Evolutionary conservation across 306 rosid species (phyloP).

Genomic region (Prunus kanzakura): DNA sequence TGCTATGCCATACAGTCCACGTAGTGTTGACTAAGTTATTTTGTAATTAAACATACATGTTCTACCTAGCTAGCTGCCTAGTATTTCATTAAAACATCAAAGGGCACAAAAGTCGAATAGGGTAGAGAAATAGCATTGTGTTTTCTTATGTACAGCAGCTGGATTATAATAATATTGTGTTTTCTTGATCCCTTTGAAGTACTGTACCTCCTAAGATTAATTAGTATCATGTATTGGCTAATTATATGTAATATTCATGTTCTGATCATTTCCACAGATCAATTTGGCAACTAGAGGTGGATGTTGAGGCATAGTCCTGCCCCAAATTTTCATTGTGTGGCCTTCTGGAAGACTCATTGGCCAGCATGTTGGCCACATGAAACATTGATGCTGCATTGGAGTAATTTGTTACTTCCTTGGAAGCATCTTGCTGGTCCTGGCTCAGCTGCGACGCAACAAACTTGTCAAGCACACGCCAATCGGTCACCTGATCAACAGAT

Average conservation of each 20-base stretch:
- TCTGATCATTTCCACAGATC: slow-evolving; percentile 68
- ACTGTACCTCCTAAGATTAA: slow-evolving; percentile 40
- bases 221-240: slow-evolving; percentile 39
- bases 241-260: background rate
- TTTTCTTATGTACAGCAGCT: slow-evolving; percentile 51
- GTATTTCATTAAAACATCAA: background rate
- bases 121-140: slow-evolving; percentile 16
- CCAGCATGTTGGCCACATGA: slow-evolving; percentile 40
- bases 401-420: slow-evolving; percentile 41
- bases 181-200: slow-evolving; percentile 3
- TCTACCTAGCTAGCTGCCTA: background rate
- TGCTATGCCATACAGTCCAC: background rate
- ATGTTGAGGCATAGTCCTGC: slow-evolving; percentile 52
- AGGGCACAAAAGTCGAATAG: slow-evolving; percentile 1
- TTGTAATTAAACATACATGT: background rate
- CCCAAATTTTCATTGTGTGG: slow-evolving; percentile 16
- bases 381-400: slow-evolving; percentile 38
- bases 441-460: slow-evolving; percentile 76
- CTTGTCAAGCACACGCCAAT: slow-evolving; percentile 80
- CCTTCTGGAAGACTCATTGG: slow-evolving; percentile 33
- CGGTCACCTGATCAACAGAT: slow-evolving; percentile 53
- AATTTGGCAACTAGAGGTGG: slow-evolving; percentile 62
- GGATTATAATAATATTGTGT: background rate
- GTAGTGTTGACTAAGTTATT: background rate
- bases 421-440: slow-evolving; percentile 43